Evolutionary conservation across 2,329 filamentous ascomycete genomes (phyloP), one percentile per base, ranked within the genome.

Genomic region (Dactylonectria macrodidyma): DNA sequence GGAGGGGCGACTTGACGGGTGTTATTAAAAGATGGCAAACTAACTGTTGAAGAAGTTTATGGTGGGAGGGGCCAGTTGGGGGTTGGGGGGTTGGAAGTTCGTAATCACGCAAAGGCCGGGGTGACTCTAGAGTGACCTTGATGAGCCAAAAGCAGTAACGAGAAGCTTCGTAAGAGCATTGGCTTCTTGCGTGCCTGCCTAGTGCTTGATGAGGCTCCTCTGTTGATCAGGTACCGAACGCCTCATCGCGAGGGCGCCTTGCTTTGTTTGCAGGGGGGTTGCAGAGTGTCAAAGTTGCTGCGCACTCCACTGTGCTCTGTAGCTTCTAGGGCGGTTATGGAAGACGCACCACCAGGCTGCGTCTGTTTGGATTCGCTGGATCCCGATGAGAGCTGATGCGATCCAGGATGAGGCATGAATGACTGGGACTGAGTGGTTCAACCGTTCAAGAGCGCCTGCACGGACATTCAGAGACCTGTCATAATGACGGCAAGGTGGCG

Each of bases 41-140:
- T 62, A 12, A 33, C 22, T 22, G 41, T 60, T 58, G 60, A 30
- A 59, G 57, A 30, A 59, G 57, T 58, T 65, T 38, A 73, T 69
- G 73, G 71, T 70, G 71, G 66, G 73, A 75, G 73, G 71, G 66
- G 72, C 58, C 64, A 50, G 61, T 69, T 64, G 72, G 50, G 19
- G 64, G 73, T 62, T 59, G 46, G 62, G 52, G 26, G 72, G 50
- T 14, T 62, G 73, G 63, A 59, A 44, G 62, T 52, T 52, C 12
- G 47, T 47, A 55, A 69, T 46, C 34, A 56, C 56, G 50, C 58
- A 61, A 61, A 36, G 56, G 30, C 57, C 33, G 47, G 44, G 62
- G 66, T 55, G 48, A 54, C 59, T 58, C 63, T 22, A 38, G 30
- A 26, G 24, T 38, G 19, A 58, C 48, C 50, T 26, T 52, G 47